Conservation (phyloP, 176 grass and related monocot genomes). For the Triticum turgidum region DNA sequence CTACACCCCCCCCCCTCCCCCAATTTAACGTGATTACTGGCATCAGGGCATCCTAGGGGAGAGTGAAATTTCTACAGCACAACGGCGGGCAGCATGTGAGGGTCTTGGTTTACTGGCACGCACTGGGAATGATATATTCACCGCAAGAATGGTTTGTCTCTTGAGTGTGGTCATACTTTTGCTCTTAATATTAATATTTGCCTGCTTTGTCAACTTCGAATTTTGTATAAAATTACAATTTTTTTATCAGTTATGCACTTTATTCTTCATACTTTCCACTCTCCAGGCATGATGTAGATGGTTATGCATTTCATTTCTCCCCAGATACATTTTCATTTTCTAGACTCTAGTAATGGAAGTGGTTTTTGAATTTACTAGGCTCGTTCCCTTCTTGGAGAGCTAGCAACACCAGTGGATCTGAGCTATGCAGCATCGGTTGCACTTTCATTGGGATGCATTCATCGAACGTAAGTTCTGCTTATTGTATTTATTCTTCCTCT, state of each 20-base stretch:
- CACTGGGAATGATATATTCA: conserved; percentile 87
- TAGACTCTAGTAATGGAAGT: conserved; percentile 17
- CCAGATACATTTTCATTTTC: neutral
- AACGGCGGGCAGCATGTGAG: conserved; percentile 77
- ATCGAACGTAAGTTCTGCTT: conserved; percentile 58
- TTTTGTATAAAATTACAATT: neutral
- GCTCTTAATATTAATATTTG: neutral
- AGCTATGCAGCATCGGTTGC: conserved; percentile 73
- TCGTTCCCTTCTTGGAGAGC: conserved; percentile 85
- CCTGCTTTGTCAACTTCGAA: neutral
- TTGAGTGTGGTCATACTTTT: conserved; percentile 16
- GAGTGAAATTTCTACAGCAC: conserved; percentile 61
- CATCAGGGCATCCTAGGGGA: conserved; percentile 76
- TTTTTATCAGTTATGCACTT: neutral
- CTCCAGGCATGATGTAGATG: neutral
- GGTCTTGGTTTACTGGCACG: conserved; percentile 86
- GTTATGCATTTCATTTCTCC: neutral
- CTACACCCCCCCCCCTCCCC: neutral
- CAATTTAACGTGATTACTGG: conserved; percentile 31
- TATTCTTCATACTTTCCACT: neutral
- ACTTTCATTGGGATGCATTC: conserved; percentile 91
- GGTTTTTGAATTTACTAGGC: conserved; percentile 62
- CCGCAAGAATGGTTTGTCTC: conserved; percentile 79
- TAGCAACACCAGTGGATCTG: conserved; percentile 64
- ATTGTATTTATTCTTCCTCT: conserved; percentile 14